Conservation (phyloP, 208 protist species). For the Trypanosoma congolense region DNA sequence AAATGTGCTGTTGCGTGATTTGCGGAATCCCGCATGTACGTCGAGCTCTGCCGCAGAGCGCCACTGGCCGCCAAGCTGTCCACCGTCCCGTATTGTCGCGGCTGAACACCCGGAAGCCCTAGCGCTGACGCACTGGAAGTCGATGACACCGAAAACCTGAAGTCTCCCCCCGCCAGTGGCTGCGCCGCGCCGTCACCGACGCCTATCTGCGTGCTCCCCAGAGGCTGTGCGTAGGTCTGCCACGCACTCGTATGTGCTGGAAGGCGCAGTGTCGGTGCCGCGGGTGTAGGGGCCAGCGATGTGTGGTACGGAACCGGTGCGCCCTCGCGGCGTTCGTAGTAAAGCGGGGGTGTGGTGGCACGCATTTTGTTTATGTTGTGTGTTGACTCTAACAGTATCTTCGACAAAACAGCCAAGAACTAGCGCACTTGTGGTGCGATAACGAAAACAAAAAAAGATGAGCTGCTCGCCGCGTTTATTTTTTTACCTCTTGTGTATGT, state of each 20-base stretch:
- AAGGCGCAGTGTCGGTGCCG: constrained; percentile 3
- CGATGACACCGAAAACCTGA: not conserved
- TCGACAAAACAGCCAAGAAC: too few species aligned
- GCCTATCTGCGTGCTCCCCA: too few species aligned
- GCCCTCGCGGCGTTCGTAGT: constrained; percentile 53
- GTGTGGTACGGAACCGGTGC: constrained; percentile 45
- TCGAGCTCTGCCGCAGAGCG: too few species aligned
- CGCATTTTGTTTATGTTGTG: too few species aligned
- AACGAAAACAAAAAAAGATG: too few species aligned
- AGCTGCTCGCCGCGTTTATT: too few species aligned
- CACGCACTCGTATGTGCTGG: constrained; percentile 4
- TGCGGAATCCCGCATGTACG: constrained; percentile 9
- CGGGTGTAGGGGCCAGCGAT: constrained; percentile 2
- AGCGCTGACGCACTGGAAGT: not conserved
- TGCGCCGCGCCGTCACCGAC: constrained; percentile 13
- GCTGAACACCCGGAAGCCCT: constrained; percentile 5
- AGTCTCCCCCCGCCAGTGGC: not conserved
- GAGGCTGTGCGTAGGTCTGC: too few species aligned
- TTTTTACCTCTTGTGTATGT: too few species aligned
- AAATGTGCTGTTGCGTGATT: not conserved
- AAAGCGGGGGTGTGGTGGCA: constrained; percentile 61
- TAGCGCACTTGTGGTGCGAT: too few species aligned
- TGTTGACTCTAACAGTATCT: too few species aligned
- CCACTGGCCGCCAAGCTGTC: constrained; percentile 26
- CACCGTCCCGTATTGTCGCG: constrained; percentile 25